These are phyloP conservation scores for Comarum palustre DNA, from an alignment of 306 rosid genomes.

Conservation along the genomic window DNA sequence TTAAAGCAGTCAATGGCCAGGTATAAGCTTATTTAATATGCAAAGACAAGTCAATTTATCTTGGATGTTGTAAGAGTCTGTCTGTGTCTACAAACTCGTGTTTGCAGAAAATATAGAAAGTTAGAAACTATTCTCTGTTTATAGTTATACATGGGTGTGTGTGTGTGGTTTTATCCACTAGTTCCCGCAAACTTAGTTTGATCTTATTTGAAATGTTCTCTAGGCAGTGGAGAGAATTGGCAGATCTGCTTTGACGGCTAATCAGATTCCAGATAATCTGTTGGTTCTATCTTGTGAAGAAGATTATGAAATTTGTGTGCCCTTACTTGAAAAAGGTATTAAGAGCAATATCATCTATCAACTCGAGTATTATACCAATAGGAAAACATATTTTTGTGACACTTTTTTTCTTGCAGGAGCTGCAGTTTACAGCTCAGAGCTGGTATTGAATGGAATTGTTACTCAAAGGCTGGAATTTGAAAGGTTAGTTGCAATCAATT, in stretches of 20 bases:
- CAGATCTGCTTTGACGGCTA: conserved; percentile 50
- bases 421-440: conserved; percentile 77
- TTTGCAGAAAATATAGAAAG: not conserved
- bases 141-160: not conserved
- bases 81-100: not conserved
- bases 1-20: conserved; percentile 76
- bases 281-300: conserved; percentile 87
- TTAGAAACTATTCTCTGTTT: not conserved
- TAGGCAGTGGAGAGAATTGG: conserved; percentile 74
- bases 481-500: conserved; percentile 45
- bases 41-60: not conserved
- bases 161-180: not conserved
- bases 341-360: conserved; percentile 12
- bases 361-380: not conserved
- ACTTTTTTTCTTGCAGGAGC: conserved; percentile 56
- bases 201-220: conserved; percentile 19
- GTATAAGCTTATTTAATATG: conserved; percentile 28
- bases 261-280: conserved; percentile 58
- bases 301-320: conserved; percentile 64
- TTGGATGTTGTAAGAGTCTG: not conserved
- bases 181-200: conserved; percentile 17
- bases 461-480: conserved; percentile 85
- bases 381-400: not conserved
- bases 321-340: conserved; percentile 83
- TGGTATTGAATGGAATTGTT: conserved; percentile 83